Evolutionary conservation across 2,329 filamentous ascomycete genomes (phyloP), one percentile per base, ranked within the genome.

Genomic region (Rutstroemia sp.): DNA sequence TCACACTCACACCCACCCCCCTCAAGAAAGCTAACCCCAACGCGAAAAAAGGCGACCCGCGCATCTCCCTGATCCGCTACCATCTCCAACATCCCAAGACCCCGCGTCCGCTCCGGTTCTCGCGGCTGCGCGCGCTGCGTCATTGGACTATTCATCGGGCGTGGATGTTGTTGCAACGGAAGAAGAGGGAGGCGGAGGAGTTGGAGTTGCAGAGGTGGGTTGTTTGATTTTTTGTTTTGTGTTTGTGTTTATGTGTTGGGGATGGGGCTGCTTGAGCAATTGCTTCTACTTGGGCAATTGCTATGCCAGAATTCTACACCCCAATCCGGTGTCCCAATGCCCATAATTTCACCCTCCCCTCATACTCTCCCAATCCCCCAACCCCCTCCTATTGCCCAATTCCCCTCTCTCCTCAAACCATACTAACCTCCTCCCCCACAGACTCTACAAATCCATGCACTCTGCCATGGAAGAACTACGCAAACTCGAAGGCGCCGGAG

Each of bases 101-200:
- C 6, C 86, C 85, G 0, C 82, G 85, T 12, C 92, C 94, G 0
- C 82, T 99, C 62, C 87, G 90, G 66, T 92, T 97, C 81, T 90
- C 84, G 42, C 90, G 92, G 65, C 88, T 87, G 72, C 86, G 94
- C 56, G 82, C 84, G 73, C 84, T 99, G 62, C 89, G 94, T 48
- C 94, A 99, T 78, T 99, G 94, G 94, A 97, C 94, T 51, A 97
- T 99, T 73, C 92, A 97, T 78, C 91, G 94, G 65, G 92, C 92
- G 21, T 97, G 92, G 90, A 80, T 89, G 67, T 78, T 97, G 30
- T 87, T 87, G 74, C 84, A 86, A 66, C 80, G 85, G 64, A 81
- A 88, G 69, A 79, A 84, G 66, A 84, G 84, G 49, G 76, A 80
- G 61, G 74, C 76, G 38, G 79, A 83, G 51, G 79, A 88, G 69